Base-by-base conservation (phyloP, 1,284 basidiomycete genomes). In the Trametes pubescens region DNA sequence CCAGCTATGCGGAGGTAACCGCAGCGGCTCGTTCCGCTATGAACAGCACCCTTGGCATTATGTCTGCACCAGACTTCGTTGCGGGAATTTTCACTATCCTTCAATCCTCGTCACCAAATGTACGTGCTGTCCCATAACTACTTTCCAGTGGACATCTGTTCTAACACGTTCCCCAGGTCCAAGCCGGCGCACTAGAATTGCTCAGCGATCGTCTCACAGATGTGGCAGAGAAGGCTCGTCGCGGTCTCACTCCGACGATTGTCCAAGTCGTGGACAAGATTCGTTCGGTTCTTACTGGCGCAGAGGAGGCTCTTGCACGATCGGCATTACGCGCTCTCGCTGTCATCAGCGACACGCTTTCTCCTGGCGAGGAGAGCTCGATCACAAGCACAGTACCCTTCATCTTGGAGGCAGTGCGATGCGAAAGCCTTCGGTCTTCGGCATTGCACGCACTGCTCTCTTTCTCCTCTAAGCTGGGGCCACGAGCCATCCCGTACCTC, bases 401-500 rank as follows among this genome's bases (percentile, higher is more conserved):
- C 1, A 73, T 92, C 3, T 77, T 95, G 35, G 74, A 79, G 7
- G 77, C 82, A 11, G 80, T 85, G 24, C 77, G 78, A 70, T 73
- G 79, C 55, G 75, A 79, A 34, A 73, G 75, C 22, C 69, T 79
- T 55, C 75, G 79, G 2, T 66, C 73, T 11, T 70, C 75, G n/a
- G 87, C 85, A 0, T 70, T 93, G 59, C 75, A 80, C 6, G 82
- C 85, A 18, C 74, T 96, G 47, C 77, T 84, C 8, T 82, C 87
- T 22, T 79, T 94, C 55, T 81, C 86, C 89, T 49, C 56, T 1
- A 48, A 48, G 16, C 35, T 57, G n/a, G 94, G 93, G 0, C 93
- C 95, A 22, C 89, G 95, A 0, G 82, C 94, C 54, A 94, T 98
- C 56, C 93, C 95, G 7, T 85, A 88, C 77, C 90, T 96, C 76